A percentile compares a stretch with the other conserved stretches of the same genome.
Conservation (phyloP, 768 basidiomycete species). For the Trametes villosa region DNA sequence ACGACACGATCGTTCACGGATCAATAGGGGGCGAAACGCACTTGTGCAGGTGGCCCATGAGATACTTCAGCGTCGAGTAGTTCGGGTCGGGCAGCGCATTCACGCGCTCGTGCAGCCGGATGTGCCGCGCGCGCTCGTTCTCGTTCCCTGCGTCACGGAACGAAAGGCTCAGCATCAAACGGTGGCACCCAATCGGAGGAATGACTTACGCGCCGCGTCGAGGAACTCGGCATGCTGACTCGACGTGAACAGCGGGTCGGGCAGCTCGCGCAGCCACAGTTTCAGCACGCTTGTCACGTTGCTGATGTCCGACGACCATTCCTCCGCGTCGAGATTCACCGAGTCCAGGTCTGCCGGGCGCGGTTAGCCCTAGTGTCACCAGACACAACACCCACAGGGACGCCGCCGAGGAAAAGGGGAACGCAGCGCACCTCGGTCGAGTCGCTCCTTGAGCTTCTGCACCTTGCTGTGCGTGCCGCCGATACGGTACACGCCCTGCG, state of each 20-base stretch:
- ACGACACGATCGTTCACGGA: not conserved
- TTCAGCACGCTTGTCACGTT: slow-evolving; percentile 94
- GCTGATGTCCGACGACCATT: slow-evolving; percentile 95
- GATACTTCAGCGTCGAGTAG: slow-evolving; percentile 94
- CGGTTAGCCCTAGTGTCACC: too few relatives aligned
- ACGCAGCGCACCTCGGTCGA: slow-evolving; percentile 85
- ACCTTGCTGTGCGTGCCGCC: slow-evolving; percentile 92
- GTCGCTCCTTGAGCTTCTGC: slow-evolving; percentile 73
- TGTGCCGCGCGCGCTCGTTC: slow-evolving; percentile 93
- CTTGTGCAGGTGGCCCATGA: slow-evolving; percentile 93
- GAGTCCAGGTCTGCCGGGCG: slow-evolving; percentile 74
- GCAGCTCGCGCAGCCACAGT: slow-evolving; percentile 94
- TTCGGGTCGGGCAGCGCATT: slow-evolving; percentile 99
- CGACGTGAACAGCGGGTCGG: slow-evolving; percentile 88
- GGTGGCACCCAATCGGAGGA: not conserved
- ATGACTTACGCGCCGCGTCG: slow-evolving; percentile 85
- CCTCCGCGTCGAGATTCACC: slow-evolving; percentile 84
- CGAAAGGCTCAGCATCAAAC: not conserved
- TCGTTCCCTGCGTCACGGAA: slow-evolving; percentile 66
- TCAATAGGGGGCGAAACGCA: slow-evolving; percentile 40
- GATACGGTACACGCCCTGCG: slow-evolving; percentile 91
- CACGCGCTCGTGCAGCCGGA: slow-evolving; percentile 94
- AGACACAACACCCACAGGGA: too few relatives aligned
- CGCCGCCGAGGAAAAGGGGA: too few relatives aligned
- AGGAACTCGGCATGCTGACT: slow-evolving; percentile 90